These are phyloP conservation scores for Nitzschia putrida DNA, from an alignment of 108 stramenopile genomes.

Conservation along the genomic window DNA sequence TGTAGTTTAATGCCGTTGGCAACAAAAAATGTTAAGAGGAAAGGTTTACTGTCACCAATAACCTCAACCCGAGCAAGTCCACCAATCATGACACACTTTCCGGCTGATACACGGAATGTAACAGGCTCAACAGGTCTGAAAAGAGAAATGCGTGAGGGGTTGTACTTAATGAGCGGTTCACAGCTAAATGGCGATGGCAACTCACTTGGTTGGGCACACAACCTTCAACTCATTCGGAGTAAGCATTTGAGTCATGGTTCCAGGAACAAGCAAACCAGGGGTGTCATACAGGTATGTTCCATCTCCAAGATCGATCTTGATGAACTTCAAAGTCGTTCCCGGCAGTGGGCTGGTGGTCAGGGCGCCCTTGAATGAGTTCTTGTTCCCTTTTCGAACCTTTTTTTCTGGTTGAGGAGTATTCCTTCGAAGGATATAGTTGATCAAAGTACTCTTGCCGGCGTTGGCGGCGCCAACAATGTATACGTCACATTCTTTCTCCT, in stretches of 20 bases:
- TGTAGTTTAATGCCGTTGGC: slow-evolving; percentile 95
- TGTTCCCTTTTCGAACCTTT: slow-evolving; percentile 70
- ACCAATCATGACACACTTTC: slow-evolving; percentile 85
- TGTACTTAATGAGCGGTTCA: background rate
- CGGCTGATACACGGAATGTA: slow-evolving; percentile 77
- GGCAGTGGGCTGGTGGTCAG: slow-evolving; percentile 84
- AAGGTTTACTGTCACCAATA: slow-evolving; percentile 81
- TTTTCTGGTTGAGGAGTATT: slow-evolving; percentile 31
- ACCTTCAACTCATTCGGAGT: slow-evolving; percentile 86
- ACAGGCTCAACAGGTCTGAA: slow-evolving; percentile 80
- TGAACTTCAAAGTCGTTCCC: slow-evolving; percentile 88
- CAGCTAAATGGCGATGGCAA: slow-evolving; percentile 8
- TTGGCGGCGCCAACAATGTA: slow-evolving; percentile 91
- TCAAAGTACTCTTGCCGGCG: slow-evolving; percentile 86
- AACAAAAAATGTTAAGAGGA: slow-evolving; percentile 94
- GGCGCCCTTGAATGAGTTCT: slow-evolving; percentile 71
- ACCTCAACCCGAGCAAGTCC: slow-evolving; percentile 85
- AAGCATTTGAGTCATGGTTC: slow-evolving; percentile 81
- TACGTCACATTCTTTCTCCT: slow-evolving; percentile 82
- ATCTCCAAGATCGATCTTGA: slow-evolving; percentile 81
- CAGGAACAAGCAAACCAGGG: slow-evolving; percentile 85
- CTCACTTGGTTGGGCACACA: slow-evolving; percentile 89
- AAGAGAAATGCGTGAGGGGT: background rate
- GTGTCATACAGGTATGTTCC: slow-evolving; percentile 78
- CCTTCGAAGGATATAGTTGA: slow-evolving; percentile 75